Base-by-base conservation (phyloP, 2,329 filamentous ascomycete species). In the Hypoxylon sp. region DNA sequence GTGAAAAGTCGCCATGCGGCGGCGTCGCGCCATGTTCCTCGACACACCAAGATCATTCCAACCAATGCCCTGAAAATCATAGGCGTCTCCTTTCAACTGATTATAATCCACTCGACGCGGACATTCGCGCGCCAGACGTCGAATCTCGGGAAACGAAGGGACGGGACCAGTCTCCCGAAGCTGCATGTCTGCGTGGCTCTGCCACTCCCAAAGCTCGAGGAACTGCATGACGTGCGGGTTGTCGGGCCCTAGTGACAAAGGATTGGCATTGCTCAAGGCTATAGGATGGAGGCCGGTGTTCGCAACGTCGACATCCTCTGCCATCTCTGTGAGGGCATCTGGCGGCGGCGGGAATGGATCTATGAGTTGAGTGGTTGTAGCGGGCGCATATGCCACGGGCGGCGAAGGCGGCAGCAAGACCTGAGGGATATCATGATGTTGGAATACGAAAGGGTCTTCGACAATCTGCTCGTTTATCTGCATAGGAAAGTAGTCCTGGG, bases 51-150 rank as follows among this genome's bases (percentile, higher is more conserved):
- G 69, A 8, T 72, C 67, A 2, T 66, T 59, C 84, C 84, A 87
- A 62, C 84, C 68, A 25, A 87, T 72, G 40, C 83, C 81, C 61
- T 87, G 84, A 16, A 84, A 66, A 60, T 87, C 84, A 48, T 71
- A 82, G 35, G 60, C 44, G 36, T 86, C 81, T 1, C 81, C 83
- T n/a, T 71, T 63, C 5, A 87, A 73, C 42, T 86, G 75, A 4
- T 65, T 62, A 51, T 77, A 78, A 2, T 65, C 53, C 25, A 74
- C 54, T 20, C 68, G 55, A 61, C 55, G 46, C 11, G 42, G 45
- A 19, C 49, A 47, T 2, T 57, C 58, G 25, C 47, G 51, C 27
- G 30, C 52, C 17, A 63, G 30, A 23, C 55, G 62, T 8, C 35
- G 36, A 21, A 62, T 54, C 11, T 55, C 47, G 17, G 27, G 59